Base-by-base conservation (phyloP, 2,329 filamentous ascomycete species). In the Magnaporthiopsis rhizophila region DNA sequence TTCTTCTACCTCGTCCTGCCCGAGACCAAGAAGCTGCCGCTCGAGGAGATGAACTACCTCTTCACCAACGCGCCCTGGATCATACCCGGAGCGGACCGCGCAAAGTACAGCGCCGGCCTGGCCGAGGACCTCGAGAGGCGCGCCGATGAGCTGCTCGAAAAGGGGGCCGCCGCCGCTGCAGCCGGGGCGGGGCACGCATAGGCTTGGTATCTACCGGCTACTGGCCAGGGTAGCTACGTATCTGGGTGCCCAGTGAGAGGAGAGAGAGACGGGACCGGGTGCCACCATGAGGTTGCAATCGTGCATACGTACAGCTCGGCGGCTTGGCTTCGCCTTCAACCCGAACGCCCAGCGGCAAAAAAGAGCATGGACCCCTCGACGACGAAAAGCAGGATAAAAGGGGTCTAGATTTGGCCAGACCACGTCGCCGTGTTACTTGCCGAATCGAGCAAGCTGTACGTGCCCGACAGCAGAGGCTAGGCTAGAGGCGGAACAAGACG, bases 1-100 rank as follows among this genome's bases (percentile, higher is more conserved):
- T 72, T 69, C 65, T 89, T 89, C 78, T 89, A 83, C 78, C 76
- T 81, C 3, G 73, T 88, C 61, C 77, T 89, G 63, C 87, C 87
- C 0, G 87, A 89, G 75, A 89, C 86, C 0, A 80, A 80, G 65
- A 82, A 81, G 68, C 76, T 85, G 26, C 82, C 86, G 0, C 79
- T 89, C 3, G 86, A 89, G 71, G 85, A 87, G 74, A 88, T 87
- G 85, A 86, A 86, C 71, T 80, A 82, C 64, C 76, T 87, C 60
- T 88, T 88, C 73, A 81, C 80, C 13, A 77, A 86, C 70, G 83
- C 86, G 1, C 86, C 86, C 15, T 78, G 82, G 71, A 82, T 89
- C 69, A 83, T 89, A 15, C 82, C 85, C 1, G 79, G 80, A 2
- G 81, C 82, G 71, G 79, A 83, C 69, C 81, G 56, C 30, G n/a